Percentiles rank a stretch among this genome's conserved stretches.
These are phyloP conservation scores for Fusarium coffeatum DNA, from an alignment of 2,329 filamentous ascomycete species.

Conservation along the genomic window DNA sequence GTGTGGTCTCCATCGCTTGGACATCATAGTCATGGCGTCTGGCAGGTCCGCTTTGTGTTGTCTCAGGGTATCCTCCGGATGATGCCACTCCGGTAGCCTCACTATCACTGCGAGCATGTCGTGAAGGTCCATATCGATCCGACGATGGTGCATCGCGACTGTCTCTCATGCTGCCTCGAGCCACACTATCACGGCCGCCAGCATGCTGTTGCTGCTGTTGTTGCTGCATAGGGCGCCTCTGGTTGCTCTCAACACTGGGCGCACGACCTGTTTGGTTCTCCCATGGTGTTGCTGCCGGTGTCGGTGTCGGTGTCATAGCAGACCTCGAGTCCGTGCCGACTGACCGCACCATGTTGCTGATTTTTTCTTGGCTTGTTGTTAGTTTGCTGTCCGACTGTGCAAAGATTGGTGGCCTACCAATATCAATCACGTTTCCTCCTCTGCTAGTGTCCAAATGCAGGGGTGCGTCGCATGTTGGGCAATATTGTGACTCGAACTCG, in stretches of 20 bases:
- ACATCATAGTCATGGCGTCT: conserved; percentile 94
- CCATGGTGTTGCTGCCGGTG: conserved; percentile 74
- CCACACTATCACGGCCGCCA: conserved; percentile 51
- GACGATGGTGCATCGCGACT: conserved; percentile 60
- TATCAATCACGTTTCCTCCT: conserved; percentile 90
- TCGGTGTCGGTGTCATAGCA: conserved; percentile 65
- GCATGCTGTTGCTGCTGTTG: conserved; percentile 33
- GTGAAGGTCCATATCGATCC: conserved; percentile 59
- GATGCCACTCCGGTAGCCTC: conserved; percentile 79
- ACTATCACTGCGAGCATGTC: conserved; percentile 82
- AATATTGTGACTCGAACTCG: conserved; percentile 93
- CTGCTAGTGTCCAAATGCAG: conserved; percentile 92
- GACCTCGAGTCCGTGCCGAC: conserved; percentile 73
- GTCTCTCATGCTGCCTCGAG: conserved; percentile 59
- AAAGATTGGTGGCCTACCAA: conserved; percentile 67
- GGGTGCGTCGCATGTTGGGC: conserved; percentile 92
- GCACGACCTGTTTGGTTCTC: conserved; percentile 69
- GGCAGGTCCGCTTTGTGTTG: conserved; percentile 73
- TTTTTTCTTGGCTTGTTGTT: conserved; percentile 76
- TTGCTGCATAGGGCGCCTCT: conserved; percentile 48
- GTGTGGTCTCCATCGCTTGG: conserved; percentile 91
- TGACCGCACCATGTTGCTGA: conserved; percentile 91
- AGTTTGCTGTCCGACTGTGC: conserved; percentile 41
- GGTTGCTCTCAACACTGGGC: conserved; percentile 60
- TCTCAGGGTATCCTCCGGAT: conserved; percentile 83